These are phyloP conservation scores for Calonectria montana DNA, from an alignment of 2,329 filamentous ascomycete species.

Conservation along the genomic window DNA sequence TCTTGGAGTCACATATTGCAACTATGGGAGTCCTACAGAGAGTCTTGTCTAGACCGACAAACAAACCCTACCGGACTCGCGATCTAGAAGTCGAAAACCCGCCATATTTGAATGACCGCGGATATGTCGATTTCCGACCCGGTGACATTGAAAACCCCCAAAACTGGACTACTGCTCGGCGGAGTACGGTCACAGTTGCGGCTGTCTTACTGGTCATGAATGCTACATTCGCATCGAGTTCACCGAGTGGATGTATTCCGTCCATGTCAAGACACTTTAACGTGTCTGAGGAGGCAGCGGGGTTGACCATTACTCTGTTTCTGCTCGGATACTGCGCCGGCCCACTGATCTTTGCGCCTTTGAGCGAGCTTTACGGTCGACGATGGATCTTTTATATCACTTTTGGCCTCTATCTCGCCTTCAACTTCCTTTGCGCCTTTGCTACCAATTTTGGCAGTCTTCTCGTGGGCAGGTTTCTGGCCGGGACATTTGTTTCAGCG, in stretches of 20 bases:
- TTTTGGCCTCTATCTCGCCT: conserved; percentile 60
- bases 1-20: too few relatives aligned
- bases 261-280: conserved; percentile 47
- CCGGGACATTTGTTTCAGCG: conserved; percentile 66
- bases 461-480: conserved; percentile 66
- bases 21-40: conserved; percentile 52
- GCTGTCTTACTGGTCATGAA: conserved; percentile 55
- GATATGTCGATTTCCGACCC: conserved; percentile 62
- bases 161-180: conserved; percentile 57
- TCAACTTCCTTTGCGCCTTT: conserved; percentile 66
- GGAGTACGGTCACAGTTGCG: conserved; percentile 54
- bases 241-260: neutral
- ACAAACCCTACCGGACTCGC: conserved; percentile 62
- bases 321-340: conserved; percentile 63
- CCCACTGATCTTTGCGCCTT: conserved; percentile 67
- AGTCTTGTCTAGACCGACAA: conserved; percentile 60
- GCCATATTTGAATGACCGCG: conserved; percentile 60
- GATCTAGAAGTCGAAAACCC: conserved; percentile 27
- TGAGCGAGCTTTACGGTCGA: conserved; percentile 68
- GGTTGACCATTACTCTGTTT: conserved; percentile 65
- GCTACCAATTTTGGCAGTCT: conserved; percentile 64
- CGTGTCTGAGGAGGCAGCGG: conserved; percentile 59
- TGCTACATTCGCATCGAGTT: neutral
- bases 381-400: conserved; percentile 64
- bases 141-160: conserved; percentile 63